A percentile compares a stretch with the other conserved stretches of the same genome.
Evolutionary conservation across 495 filamentous ascomycete genomes (phyloP).

Genomic region (Trichoderma parareesei): DNA sequence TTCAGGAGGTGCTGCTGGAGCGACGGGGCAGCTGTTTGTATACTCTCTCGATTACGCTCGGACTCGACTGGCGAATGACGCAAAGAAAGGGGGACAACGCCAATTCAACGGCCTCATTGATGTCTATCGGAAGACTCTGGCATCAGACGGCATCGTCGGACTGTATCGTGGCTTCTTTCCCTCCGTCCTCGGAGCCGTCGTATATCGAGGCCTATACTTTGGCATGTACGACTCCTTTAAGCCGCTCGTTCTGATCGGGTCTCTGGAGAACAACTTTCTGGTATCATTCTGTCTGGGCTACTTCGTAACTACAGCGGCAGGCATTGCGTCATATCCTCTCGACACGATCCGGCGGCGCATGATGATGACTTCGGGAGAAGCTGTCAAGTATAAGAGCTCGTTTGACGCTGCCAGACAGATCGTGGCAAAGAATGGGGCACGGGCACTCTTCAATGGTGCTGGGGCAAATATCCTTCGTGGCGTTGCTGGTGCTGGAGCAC

Average conservation of each 20-base stretch:
- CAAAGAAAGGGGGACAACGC: conserved; percentile 92
- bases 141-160: conserved; percentile 94
- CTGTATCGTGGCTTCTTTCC: conserved; percentile 99
- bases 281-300: conserved; percentile 98
- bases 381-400: conserved; percentile 98
- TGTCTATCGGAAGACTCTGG: conserved; percentile 99
- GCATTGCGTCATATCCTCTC: conserved; percentile 99
- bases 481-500: conserved; percentile 99
- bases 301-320: conserved; percentile 98
- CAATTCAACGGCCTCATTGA: conserved; percentile 99
- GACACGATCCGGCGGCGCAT: conserved; percentile 99
- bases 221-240: conserved; percentile 99
- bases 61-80: conserved; percentile 99
- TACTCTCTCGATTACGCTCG: conserved; percentile 99
- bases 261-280: conserved; percentile 95
- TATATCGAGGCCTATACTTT: conserved; percentile 99
- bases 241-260: conserved; percentile 87
- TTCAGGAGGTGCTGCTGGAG: conserved; percentile 99
- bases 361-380: conserved; percentile 98
- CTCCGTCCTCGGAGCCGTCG: conserved; percentile 94
- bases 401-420: conserved; percentile 92
- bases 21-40: conserved; percentile 99
- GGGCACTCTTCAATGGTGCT: conserved; percentile 99
- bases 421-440: conserved; percentile 88
- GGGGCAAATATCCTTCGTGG: conserved; percentile 99